Base-by-base conservation (phyloP, 2,329 filamentous ascomycete species). In the Botrytis paeoniae region DNA sequence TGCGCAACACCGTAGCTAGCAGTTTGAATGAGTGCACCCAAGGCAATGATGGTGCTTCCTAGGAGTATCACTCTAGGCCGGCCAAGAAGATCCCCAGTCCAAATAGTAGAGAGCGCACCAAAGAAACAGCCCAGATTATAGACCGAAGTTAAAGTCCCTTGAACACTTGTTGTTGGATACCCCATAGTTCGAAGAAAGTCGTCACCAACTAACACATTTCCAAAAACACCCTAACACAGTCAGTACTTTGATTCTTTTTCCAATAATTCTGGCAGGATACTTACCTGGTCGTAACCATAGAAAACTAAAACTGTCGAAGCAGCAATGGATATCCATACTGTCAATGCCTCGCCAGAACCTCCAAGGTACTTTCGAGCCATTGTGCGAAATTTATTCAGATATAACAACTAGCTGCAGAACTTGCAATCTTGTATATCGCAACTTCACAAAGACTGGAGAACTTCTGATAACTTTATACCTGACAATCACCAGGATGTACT, bases 21-120 rank as follows among this genome's bases (percentile, higher is more conserved):
- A 25, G 80, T 79, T 71, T 84, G 83, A n/a, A 85, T 76, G 20
- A 80, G 78, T 39, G 88, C 88, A 20, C 89, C 89, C 43, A 90
- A 76, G 25, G 89, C 82, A 84, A 90, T 88, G 76, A 90, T 86
- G 5, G 81, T 74, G 22, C 86, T 86, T 39, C 89, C 88, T 25
- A 86, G 77, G 70, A 89, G 85, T 74, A 90, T 89, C 61, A 87
- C 87, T 59, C 75, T 84, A 82, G 78, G 85, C 84, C 89, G 84
- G 29, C 89, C 89, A 20, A 90, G 85, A 12, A 85, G 82, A 75
- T 91, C 88, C 3, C 88, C 87, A 22, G 22, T 61, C 39, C 51
- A 72, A 10, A 72, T 72, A 22, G 70, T 72, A 32, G 64, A 60
- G 71, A 86, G 81, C 57, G 85, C 82, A 35, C 85, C 83, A 22